phyloP scores from a whole-genome alignment of 768 basidiomycete genomes.

The Rubroboletus satanas region DNA sequence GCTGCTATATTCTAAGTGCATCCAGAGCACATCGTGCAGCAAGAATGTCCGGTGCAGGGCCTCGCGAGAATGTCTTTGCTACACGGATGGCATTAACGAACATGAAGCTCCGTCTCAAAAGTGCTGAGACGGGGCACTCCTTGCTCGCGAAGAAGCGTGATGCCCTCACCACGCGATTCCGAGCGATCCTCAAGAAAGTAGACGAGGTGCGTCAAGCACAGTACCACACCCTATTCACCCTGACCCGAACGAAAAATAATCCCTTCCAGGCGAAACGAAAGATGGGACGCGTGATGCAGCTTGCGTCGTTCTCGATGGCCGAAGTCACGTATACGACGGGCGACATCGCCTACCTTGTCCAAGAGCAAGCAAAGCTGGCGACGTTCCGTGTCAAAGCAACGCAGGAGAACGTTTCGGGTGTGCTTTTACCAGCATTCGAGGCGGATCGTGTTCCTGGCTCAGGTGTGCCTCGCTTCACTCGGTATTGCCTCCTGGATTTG shows the following conservation, averaged over 20 bases:
- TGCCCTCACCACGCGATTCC: slow-evolving; percentile 91
- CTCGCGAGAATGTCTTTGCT: slow-evolving; percentile 92
- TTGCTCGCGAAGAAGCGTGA: slow-evolving; percentile 97
- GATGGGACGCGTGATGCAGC: slow-evolving; percentile 98
- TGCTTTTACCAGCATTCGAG: slow-evolving; percentile 93
- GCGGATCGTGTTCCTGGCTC: slow-evolving; percentile 81
- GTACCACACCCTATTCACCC: not conserved
- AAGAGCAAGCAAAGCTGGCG: slow-evolving; percentile 90
- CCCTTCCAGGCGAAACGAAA: slow-evolving; percentile 85
- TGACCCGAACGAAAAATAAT: slow-evolving; percentile 16
- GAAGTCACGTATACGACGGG: slow-evolving; percentile 98
- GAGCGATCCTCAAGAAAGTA: slow-evolving; percentile 93
- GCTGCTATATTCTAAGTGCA: not conserved
- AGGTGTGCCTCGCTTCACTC: slow-evolving; percentile 42
- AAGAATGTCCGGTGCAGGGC: slow-evolving; percentile 83
- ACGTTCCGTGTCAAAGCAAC: slow-evolving; percentile 91
- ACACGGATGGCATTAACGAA: slow-evolving; percentile 97
- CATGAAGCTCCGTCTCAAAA: slow-evolving; percentile 84
- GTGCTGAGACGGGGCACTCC: slow-evolving; percentile 93
- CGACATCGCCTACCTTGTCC: slow-evolving; percentile 96
- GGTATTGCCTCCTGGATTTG: not conserved
- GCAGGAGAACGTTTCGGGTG: slow-evolving; percentile 98
- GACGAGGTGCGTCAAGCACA: slow-evolving; percentile 70
- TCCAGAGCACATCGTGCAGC: slow-evolving; percentile 2
- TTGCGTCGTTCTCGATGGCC: slow-evolving; percentile 97